Percentiles rank a stretch among this genome's conserved stretches.
Conservation (phyloP, 441 rosid species). For the Biscutella laevigata region DNA sequence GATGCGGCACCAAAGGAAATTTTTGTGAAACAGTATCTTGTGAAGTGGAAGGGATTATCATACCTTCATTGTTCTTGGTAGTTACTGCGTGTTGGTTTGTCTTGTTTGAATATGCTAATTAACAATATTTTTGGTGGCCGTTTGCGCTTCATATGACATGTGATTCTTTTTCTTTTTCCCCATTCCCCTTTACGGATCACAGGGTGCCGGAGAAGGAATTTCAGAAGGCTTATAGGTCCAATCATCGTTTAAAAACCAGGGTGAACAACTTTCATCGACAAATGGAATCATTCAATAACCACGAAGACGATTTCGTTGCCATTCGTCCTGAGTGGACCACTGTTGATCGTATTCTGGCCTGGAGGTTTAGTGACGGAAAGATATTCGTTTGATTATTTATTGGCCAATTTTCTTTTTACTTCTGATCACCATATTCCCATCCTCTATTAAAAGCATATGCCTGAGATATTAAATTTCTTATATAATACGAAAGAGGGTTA, state of each 20-base stretch:
- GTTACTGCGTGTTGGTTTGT: conserved; percentile 2
- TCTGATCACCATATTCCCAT: neutral
- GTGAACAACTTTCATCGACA: conserved; percentile 87
- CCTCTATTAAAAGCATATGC: neutral
- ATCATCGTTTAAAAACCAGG: conserved; percentile 84
- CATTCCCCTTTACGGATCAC: conserved; percentile 15
- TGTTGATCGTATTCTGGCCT: conserved; percentile 89
- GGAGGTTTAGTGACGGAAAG: conserved; percentile 47
- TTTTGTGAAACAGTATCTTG: conserved; percentile 90
- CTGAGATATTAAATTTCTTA: too few species aligned
- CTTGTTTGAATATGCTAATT: neutral
- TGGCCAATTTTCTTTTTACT: neutral
- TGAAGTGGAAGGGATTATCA: conserved; percentile 97
- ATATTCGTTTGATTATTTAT: conserved; percentile 10
- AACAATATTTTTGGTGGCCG: neutral
- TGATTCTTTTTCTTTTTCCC: conserved; percentile 2
- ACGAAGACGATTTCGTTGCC: conserved; percentile 79
- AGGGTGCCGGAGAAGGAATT: conserved; percentile 98
- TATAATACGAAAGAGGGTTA: neutral
- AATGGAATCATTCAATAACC: conserved; percentile 49
- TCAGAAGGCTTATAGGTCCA: conserved; percentile 80
- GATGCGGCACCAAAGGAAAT: conserved; percentile 62
- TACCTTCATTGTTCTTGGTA: conserved; percentile 98
- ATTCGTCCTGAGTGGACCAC: conserved; percentile 99
- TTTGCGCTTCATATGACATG: conserved; percentile 2